These are phyloP conservation scores for Xanthoparmelia taractica DNA, from an alignment of 495 filamentous ascomycete species.

Conservation along the genomic window DNA sequence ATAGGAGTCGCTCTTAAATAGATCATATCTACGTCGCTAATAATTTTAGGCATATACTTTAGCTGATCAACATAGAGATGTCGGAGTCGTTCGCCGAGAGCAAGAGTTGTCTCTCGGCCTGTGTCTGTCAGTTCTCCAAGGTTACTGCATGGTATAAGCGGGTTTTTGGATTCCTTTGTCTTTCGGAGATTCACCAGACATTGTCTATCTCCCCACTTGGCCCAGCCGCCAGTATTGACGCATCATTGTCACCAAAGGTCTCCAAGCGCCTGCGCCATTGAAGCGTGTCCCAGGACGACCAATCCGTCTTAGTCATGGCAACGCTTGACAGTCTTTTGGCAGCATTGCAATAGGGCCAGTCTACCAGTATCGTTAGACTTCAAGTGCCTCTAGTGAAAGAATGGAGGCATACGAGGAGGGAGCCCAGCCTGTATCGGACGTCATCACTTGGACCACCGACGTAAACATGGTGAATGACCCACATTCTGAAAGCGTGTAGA, in stretches of 20 bases:
- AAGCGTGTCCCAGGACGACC: constrained; percentile 56
- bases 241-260: constrained; percentile 66
- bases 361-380: constrained; percentile 29
- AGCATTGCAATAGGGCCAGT: constrained; percentile 88
- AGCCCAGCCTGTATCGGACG: constrained; percentile 58
- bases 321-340: constrained; percentile 65
- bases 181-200: constrained; percentile 49
- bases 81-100: constrained; percentile 69
- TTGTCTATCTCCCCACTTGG: constrained; percentile 61
- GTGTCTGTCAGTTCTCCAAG: constrained; percentile 83
- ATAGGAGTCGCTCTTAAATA: constrained; percentile 84
- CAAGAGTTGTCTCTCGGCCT: constrained; percentile 75
- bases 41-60: constrained; percentile 65
- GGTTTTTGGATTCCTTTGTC: background rate
- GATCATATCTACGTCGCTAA: constrained; percentile 58
- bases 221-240: constrained; percentile 58
- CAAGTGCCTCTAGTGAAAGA: constrained; percentile 20
- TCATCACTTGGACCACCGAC: constrained; percentile 9
- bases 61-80: constrained; percentile 85
- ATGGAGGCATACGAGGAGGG: constrained; percentile 46
- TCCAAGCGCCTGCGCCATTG: constrained; percentile 76
- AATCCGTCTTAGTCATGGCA: constrained; percentile 51
- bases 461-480: constrained; percentile 24
- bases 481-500: constrained; percentile 79
- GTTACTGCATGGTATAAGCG: constrained; percentile 40